phyloP scores from a whole-genome alignment of 73 alveolate genomes.

The Loxodes magnus region DNA sequence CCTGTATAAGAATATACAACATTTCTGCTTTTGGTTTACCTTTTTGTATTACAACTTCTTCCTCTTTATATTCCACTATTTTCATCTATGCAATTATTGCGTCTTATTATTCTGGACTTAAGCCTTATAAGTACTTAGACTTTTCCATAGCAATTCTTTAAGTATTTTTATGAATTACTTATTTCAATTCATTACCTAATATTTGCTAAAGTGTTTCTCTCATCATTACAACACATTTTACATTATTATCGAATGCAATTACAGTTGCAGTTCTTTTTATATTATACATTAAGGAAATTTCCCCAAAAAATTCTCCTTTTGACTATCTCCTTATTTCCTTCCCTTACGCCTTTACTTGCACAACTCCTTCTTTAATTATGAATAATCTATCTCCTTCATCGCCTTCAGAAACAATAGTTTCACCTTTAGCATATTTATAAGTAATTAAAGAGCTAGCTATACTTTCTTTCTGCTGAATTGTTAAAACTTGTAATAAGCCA shows the following conservation, averaged over 20 bases:
- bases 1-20: neutral
- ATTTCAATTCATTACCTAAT: neutral
- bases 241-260: slow-evolving; percentile 12
- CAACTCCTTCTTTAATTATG: slow-evolving; percentile 56
- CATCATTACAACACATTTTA: neutral
- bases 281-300: slow-evolving; percentile 18
- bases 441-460: neutral
- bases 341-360: slow-evolving; percentile 32
- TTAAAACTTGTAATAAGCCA: slow-evolving; percentile 2
- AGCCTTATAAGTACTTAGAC: neutral
- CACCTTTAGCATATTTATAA: slow-evolving; percentile 18
- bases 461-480: slow-evolving; percentile 5
- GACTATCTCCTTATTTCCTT: slow-evolving; percentile 28
- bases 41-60: neutral
- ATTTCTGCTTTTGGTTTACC: neutral
- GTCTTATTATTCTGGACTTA: neutral
- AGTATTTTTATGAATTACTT: neutral
- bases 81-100: neutral
- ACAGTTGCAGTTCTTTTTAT: slow-evolving; percentile 45
- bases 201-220: neutral
- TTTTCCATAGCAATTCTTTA: slow-evolving; percentile 4
- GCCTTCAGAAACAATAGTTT: slow-evolving; percentile 56
- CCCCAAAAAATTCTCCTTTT: slow-evolving; percentile 44
- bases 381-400: slow-evolving; percentile 66
- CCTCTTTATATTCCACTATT: neutral